These are phyloP conservation scores for Xylaria curta DNA, from an alignment of 495 filamentous ascomycete species.

Conservation along the genomic window DNA sequence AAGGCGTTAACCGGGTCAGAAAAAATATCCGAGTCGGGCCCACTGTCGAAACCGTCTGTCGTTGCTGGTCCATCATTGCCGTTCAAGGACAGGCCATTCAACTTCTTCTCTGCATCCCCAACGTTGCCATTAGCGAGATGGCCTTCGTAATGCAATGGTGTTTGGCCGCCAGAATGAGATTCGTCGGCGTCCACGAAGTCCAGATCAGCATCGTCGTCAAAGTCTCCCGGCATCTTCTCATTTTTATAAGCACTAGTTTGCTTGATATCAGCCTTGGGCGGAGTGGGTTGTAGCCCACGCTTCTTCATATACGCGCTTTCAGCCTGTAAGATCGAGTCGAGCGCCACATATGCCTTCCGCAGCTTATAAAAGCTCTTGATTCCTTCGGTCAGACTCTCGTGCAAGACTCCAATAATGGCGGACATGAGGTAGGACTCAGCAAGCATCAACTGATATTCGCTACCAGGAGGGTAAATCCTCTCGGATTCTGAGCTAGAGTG, in stretches of 20 bases:
- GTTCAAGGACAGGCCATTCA: slow-evolving; percentile 32
- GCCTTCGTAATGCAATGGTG: slow-evolving; percentile 35
- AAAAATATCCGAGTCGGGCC: slow-evolving; percentile 59
- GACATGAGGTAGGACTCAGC: slow-evolving; percentile 87
- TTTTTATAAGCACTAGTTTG: slow-evolving; percentile 26
- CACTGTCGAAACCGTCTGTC: slow-evolving; percentile 19
- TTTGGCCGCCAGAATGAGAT: slow-evolving; percentile 38
- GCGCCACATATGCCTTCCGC: slow-evolving; percentile 84
- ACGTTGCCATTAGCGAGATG: slow-evolving; percentile 27
- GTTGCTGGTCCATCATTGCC: slow-evolving; percentile 7
- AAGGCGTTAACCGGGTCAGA: slow-evolving; percentile 79
- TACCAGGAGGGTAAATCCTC: slow-evolving; percentile 75
- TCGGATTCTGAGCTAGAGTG: slow-evolving; percentile 36
- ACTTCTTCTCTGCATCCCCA: slow-evolving; percentile 26
- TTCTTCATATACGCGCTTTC: slow-evolving; percentile 52
- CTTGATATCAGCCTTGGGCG: not conserved
- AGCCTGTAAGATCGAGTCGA: slow-evolving; percentile 71
- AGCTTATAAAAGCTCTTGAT: slow-evolving; percentile 93
- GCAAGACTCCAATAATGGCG: slow-evolving; percentile 86
- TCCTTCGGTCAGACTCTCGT: slow-evolving; percentile 90
- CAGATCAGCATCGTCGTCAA: slow-evolving; percentile 31
- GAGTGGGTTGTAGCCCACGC: slow-evolving; percentile 29
- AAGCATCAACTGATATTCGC: slow-evolving; percentile 77
- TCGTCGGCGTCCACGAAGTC: slow-evolving; percentile 43
- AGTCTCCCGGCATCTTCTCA: slow-evolving; percentile 27